phyloP scores from a whole-genome alignment of 805 yeast species.

The Clavispora asparagi region DNA sequence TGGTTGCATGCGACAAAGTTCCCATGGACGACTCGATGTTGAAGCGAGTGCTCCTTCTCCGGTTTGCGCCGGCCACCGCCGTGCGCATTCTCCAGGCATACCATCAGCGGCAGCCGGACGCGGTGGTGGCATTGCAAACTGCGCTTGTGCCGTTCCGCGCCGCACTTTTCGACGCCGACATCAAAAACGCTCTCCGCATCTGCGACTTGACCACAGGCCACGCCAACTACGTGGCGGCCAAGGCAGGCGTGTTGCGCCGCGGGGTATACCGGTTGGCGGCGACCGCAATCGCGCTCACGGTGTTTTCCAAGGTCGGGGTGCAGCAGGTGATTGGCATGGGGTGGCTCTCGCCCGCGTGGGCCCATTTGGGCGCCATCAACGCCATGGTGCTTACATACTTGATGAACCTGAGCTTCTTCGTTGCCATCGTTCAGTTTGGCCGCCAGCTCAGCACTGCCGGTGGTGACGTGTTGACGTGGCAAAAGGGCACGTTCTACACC shows the following conservation, averaged over 20 bases:
- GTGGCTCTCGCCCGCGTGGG: constrained; percentile 34
- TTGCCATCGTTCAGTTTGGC: constrained; percentile 38
- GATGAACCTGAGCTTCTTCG: constrained; percentile 36
- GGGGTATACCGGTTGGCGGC: constrained; percentile 29
- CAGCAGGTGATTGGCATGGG: constrained; percentile 34
- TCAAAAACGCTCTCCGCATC: constrained; percentile 50
- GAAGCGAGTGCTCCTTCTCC: constrained; percentile 24
- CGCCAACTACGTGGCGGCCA: constrained; percentile 38
- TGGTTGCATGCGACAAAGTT: constrained; percentile 18
- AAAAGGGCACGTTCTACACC: constrained; percentile 56
- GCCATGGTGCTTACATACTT: constrained; percentile 38
- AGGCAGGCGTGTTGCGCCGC: constrained; percentile 24
- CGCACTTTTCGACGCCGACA: constrained; percentile 54
- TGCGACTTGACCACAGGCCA: constrained; percentile 61
- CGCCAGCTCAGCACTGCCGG: constrained; percentile 39
- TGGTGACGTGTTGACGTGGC: constrained; percentile 57
- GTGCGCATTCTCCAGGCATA: constrained; percentile 23
- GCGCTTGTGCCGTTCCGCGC: constrained; percentile 63
- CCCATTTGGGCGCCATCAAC: constrained; percentile 42
- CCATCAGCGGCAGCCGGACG: constrained; percentile 20
- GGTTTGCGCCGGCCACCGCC: constrained; percentile 27
- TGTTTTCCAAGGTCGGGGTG: constrained; percentile 39
- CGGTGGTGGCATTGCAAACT: constrained; percentile 27
- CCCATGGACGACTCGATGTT: constrained; percentile 22
- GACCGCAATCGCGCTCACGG: constrained; percentile 28